phyloP scores from a whole-genome alignment of 2,329 filamentous ascomycete species.

The Dothidotthia symphoricarpi region DNA sequence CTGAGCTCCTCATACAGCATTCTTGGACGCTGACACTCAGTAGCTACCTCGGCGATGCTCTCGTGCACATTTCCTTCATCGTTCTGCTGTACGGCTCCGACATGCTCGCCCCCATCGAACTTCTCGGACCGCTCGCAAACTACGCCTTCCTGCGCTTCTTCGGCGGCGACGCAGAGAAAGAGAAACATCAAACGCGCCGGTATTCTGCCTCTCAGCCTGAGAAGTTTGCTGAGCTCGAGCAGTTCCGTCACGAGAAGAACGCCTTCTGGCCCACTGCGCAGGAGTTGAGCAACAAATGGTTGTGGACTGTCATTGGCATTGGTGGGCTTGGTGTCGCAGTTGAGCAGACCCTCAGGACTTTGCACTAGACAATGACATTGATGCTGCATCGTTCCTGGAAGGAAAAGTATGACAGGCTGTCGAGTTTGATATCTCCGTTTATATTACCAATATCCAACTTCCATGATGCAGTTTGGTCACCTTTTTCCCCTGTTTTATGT shows the following conservation, averaged over 20 bases:
- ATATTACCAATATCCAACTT: too few relatives aligned
- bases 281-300: conserved; percentile 57
- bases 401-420: too few relatives aligned
- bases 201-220: conserved; percentile 52
- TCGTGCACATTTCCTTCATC: conserved; percentile 60
- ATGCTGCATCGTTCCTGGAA: too few relatives aligned
- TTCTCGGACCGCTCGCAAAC: conserved; percentile 58
- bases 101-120: conserved; percentile 54
- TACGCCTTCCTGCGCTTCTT: conserved; percentile 59
- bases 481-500: too few relatives aligned
- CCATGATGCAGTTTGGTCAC: too few relatives aligned
- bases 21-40: background rate
- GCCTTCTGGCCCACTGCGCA: conserved; percentile 57
- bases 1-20: background rate
- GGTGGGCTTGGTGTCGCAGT: conserved; percentile 52
- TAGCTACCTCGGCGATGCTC: conserved; percentile 61
- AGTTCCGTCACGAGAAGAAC: conserved; percentile 57
- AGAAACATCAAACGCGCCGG: conserved; percentile 52
- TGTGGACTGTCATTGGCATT: conserved; percentile 53
- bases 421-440: too few relatives aligned
- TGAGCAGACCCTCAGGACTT: conserved; percentile 44
- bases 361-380: conserved; percentile 19
- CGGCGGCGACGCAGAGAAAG: conserved; percentile 57
- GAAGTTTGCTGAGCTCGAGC: conserved; percentile 55
- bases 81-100: conserved; percentile 56